These are phyloP conservation scores for Vishniacozyma victoriae DNA, from an alignment of 768 basidiomycete genomes.

Conservation along the genomic window DNA sequence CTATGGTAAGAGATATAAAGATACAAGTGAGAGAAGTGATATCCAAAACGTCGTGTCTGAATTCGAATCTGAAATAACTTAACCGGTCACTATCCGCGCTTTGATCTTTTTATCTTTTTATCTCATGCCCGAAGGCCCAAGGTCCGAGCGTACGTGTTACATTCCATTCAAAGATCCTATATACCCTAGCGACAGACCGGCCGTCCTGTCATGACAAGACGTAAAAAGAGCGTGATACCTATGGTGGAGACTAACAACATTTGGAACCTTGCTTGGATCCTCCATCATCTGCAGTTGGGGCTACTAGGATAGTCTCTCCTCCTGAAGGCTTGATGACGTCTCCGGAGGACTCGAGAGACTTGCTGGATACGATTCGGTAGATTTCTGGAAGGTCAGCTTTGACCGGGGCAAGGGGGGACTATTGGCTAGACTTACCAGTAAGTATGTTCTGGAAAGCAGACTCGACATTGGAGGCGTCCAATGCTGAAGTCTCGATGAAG, in stretches of 20 bases:
- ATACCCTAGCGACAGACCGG: too few relatives aligned
- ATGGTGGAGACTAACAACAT: slow-evolving; percentile 52
- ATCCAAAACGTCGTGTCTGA: too few relatives aligned
- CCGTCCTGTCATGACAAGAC: too few relatives aligned
- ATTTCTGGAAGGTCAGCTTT: slow-evolving; percentile 60
- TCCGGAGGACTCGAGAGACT: slow-evolving; percentile 78
- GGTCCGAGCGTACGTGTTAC: too few relatives aligned
- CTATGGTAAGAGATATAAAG: too few relatives aligned
- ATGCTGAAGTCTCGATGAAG: slow-evolving; percentile 98
- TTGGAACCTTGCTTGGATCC: slow-evolving; percentile 47
- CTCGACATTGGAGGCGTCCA: slow-evolving; percentile 99
- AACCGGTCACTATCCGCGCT: too few relatives aligned
- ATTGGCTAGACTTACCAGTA: slow-evolving; percentile 57
- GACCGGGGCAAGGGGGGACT: not conserved
- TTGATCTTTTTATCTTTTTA: too few relatives aligned
- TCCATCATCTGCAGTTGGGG: slow-evolving; percentile 55
- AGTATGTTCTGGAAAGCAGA: slow-evolving; percentile 94
- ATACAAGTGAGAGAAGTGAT: too few relatives aligned
- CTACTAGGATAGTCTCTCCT: slow-evolving; percentile 80
- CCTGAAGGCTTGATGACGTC: slow-evolving; percentile 65
- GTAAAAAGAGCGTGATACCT: too few relatives aligned
- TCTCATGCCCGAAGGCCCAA: too few relatives aligned
- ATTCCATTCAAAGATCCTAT: too few relatives aligned
- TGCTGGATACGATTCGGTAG: slow-evolving; percentile 94
- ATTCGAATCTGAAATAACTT: too few relatives aligned